A percentile compares a stretch with the other conserved stretches of the same genome.
Evolutionary conservation across 2,329 filamentous ascomycete genomes (phyloP).

Genomic region (Penicillium sclerotigenum): DNA sequence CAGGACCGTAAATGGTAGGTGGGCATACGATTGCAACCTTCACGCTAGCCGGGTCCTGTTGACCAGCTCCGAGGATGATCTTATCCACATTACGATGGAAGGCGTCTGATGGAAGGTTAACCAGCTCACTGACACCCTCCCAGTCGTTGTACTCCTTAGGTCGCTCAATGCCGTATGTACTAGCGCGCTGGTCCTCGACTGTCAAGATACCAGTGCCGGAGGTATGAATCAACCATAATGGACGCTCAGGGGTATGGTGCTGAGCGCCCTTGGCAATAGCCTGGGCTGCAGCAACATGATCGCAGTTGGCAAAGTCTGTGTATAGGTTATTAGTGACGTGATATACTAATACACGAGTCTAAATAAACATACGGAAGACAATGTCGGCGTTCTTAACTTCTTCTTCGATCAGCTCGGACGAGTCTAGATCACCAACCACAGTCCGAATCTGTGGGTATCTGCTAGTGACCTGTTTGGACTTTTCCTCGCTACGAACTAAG

Average conservation of each 20-base stretch:
- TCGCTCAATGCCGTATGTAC: slow-evolving; percentile 41
- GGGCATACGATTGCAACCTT: slow-evolving; percentile 43
- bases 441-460: slow-evolving; percentile 43
- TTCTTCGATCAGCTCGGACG: slow-evolving; percentile 39
- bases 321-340: neutral
- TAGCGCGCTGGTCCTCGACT: slow-evolving; percentile 40
- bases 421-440: slow-evolving; percentile 46
- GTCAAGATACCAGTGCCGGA: slow-evolving; percentile 46
- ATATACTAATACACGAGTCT: no score
- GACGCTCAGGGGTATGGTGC: slow-evolving; percentile 34
- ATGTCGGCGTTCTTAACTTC: slow-evolving; percentile 49
- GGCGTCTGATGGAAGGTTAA: slow-evolving; percentile 41
- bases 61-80: slow-evolving; percentile 34
- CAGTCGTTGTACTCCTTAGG: slow-evolving; percentile 48
- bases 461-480: slow-evolving; percentile 39
- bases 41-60: slow-evolving; percentile 27
- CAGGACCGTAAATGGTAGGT: slow-evolving; percentile 43
- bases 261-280: slow-evolving; percentile 43
- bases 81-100: slow-evolving; percentile 43
- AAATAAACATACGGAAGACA: slow-evolving; percentile 41
- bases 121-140: slow-evolving; percentile 43
- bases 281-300: slow-evolving; percentile 42
- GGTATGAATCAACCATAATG: slow-evolving; percentile 45
- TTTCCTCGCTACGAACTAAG: slow-evolving; percentile 45
- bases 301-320: slow-evolving; percentile 43